Evolutionary conservation across 2,329 filamentous ascomycete genomes (phyloP).

Genomic region (Fusarium ramigenum): DNA sequence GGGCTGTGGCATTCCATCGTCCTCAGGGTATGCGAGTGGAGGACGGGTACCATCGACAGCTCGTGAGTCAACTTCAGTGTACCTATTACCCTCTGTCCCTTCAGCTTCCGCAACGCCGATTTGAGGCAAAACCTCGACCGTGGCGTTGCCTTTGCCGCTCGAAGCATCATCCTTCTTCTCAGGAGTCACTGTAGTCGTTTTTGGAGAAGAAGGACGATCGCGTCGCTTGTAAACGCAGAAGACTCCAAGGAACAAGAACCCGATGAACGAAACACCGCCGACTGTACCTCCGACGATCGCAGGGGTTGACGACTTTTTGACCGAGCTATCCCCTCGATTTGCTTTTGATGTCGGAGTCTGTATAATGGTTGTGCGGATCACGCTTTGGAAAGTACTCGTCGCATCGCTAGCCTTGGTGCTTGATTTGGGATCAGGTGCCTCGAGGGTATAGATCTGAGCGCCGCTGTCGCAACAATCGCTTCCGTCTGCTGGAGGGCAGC

Average conservation of each 20-base stretch:
- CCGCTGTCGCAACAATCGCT: slow-evolving; percentile 30
- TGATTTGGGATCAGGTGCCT: not conserved
- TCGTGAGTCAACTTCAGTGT: slow-evolving; percentile 1
- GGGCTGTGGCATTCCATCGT: not conserved
- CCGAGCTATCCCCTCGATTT: not conserved
- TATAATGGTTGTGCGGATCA: not conserved
- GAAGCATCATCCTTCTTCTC: not conserved
- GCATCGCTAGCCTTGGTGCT: not conserved
- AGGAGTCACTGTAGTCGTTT: not conserved
- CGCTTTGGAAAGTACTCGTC: not conserved
- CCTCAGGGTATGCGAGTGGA: not conserved
- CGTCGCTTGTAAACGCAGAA: slow-evolving; percentile 24
- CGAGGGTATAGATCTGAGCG: slow-evolving; percentile 23
- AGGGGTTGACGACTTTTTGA: not conserved
- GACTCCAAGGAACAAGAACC: slow-evolving; percentile 14
- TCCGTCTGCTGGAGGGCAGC: slow-evolving; percentile 25
- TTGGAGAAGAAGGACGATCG: not conserved
- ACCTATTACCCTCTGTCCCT: slow-evolving; percentile 14
- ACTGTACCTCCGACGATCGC: slow-evolving; percentile 33
- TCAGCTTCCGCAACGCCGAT: not conserved
- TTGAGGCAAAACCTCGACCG: not conserved
- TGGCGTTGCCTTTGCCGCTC: not conserved
- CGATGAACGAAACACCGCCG: slow-evolving; percentile 27
- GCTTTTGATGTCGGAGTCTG: not conserved
- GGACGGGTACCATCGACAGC: not conserved